phyloP scores from a whole-genome alignment of 2,329 filamentous ascomycete species.

The Penicillium sp. region DNA sequence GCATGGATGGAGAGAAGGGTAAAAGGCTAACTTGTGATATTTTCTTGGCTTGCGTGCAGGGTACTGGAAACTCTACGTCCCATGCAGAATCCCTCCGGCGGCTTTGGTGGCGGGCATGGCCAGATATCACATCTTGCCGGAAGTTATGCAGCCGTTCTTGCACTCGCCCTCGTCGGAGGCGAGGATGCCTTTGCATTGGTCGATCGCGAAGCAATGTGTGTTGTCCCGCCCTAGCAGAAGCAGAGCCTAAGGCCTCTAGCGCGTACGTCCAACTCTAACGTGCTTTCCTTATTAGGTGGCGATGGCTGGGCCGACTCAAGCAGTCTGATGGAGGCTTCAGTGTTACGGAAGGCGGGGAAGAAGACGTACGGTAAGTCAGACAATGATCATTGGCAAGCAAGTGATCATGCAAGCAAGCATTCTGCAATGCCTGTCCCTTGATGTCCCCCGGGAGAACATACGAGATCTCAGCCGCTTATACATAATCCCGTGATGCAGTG shows the following conservation, averaged over 20 bases:
- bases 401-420: background rate
- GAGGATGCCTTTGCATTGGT: conserved; percentile 73
- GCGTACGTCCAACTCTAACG: conserved; percentile 29
- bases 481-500: conserved; percentile 55
- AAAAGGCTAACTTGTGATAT: background rate
- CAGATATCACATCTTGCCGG: conserved; percentile 87
- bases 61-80: conserved; percentile 74
- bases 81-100: conserved; percentile 80
- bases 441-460: conserved; percentile 20
- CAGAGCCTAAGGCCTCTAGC: background rate
- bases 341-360: conserved; percentile 82
- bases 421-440: background rate
- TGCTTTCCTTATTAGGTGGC: conserved; percentile 61
- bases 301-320: conserved; percentile 85
- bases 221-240: conserved; percentile 17
- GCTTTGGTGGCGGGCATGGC: conserved; percentile 91
- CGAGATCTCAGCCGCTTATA: conserved; percentile 18
- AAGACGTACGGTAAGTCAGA: conserved; percentile 78
- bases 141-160: conserved; percentile 81
- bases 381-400: background rate
- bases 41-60: conserved; percentile 37
- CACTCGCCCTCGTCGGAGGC: conserved; percentile 77
- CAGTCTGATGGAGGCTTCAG: conserved; percentile 87
- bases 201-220: conserved; percentile 74
- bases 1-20: background rate